Evolutionary conservation across 1,139 yeast species (phyloP), one percentile per base, ranked within the genome.

Genomic region (Blastobotrys persicus): DNA sequence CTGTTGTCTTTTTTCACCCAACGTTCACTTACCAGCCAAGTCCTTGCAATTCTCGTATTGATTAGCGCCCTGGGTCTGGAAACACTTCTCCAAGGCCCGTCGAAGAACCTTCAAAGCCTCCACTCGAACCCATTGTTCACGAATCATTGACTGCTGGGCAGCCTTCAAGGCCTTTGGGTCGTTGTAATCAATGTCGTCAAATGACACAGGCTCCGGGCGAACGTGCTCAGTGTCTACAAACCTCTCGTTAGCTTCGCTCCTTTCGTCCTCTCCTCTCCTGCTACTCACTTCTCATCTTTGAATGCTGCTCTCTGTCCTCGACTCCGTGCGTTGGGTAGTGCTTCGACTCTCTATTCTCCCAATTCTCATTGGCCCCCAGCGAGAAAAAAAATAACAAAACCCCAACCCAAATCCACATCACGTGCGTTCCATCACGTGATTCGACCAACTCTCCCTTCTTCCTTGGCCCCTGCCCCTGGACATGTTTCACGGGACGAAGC

Each of bases 101-200:
- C 88, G 85, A 42, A 85, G 79, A 42, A 82, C 77, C 64, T 78
- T 83, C 57, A 86, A 72, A 31, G 84, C 88, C 61, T 80, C 79
- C 54, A 81, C 76, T 64, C 88, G 80, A 59, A 87, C 79, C 79
- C 85, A 85, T 66, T 87, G 94, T 68, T 87, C 95, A 67, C 89
- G 81, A 52, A 85, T 63, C 79, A 85, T 75, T 41, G 92, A 79
- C 57, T 79, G 80, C 73, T 89, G 88, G 28, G 95, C 95, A 46
- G 78, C 74, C 50, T 80, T 79, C 45, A 87, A 79, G 57, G 81
- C 82, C 33, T 74, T 70, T 55, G 78, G 76, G 68, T 86, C 81
- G 60, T 77, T 77, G 69, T 87, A 87, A 71, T 85, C 87, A 55
- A 87, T 85, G 59, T 83, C 88, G 70, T 87, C 95, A 63, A 87